A percentile compares a stretch with the other conserved stretches of the same genome.
These are phyloP conservation scores for Helicocarpus griseus DNA, from an alignment of 2,329 filamentous ascomycete genomes.

Conservation along the genomic window DNA sequence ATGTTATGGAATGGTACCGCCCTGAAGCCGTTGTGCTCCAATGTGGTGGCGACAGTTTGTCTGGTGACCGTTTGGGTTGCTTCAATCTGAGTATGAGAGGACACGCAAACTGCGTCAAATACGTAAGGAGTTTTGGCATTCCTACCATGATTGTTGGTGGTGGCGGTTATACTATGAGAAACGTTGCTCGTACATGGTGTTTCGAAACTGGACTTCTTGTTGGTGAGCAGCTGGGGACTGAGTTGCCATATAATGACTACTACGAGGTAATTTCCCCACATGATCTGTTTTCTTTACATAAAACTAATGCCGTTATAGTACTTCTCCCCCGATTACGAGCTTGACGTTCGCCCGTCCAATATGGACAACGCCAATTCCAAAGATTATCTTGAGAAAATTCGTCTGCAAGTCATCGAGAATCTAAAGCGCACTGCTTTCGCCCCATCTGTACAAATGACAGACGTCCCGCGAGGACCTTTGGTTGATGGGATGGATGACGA, in stretches of 20 bases:
- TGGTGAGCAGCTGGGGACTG: slow-evolving; percentile 66
- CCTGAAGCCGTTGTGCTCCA: slow-evolving; percentile 60
- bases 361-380: slow-evolving; percentile 63
- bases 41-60: slow-evolving; percentile 59
- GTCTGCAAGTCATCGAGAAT: slow-evolving; percentile 56
- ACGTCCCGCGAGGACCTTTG: slow-evolving; percentile 48
- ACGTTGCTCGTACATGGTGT: slow-evolving; percentile 52
- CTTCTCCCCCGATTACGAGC: slow-evolving; percentile 60
- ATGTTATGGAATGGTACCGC: slow-evolving; percentile 59
- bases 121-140: slow-evolving; percentile 57
- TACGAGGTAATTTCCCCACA: slow-evolving; percentile 50
- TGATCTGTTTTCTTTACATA: not conserved
- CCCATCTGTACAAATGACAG: slow-evolving; percentile 56
- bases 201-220: slow-evolving; percentile 72
- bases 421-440: slow-evolving; percentile 53
- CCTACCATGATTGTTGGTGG: slow-evolving; percentile 58
- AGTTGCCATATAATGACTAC: slow-evolving; percentile 94
- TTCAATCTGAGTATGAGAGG: slow-evolving; percentile 63
- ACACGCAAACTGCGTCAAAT: slow-evolving; percentile 61
- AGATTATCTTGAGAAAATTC: slow-evolving; percentile 61
- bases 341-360: slow-evolving; percentile 59
- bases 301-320: slow-evolving; percentile 39
- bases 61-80: slow-evolving; percentile 57
- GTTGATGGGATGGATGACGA: slow-evolving; percentile 53
- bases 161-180: slow-evolving; percentile 62